These are phyloP conservation scores for Podila clonocystis DNA, from an alignment of 192 early-diverging fungal species.

Conservation along the genomic window DNA sequence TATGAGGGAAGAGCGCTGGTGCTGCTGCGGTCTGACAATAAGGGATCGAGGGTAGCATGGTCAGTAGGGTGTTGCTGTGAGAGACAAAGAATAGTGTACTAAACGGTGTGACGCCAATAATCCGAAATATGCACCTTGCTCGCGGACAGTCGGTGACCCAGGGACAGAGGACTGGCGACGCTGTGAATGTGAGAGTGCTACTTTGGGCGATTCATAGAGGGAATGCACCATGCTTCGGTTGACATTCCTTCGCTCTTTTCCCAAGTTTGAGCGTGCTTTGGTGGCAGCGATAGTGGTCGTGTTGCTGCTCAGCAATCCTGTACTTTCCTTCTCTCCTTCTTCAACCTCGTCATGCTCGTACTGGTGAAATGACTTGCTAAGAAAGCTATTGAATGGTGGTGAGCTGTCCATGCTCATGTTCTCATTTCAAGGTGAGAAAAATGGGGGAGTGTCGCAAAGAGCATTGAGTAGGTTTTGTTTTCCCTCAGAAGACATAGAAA, in stretches of 20 bases:
- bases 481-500: neutral
- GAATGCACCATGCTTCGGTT: slow-evolving; percentile 32
- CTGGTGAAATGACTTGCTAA: neutral
- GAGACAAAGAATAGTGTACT: neutral
- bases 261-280: neutral
- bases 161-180: slow-evolving; percentile 25
- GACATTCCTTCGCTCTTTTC: slow-evolving; percentile 9
- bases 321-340: neutral
- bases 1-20: neutral
- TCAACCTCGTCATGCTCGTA: neutral
- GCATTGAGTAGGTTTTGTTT: neutral
- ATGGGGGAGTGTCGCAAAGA: neutral
- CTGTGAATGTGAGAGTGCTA: neutral
- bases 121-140: too few species aligned
- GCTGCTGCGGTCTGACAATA: neutral
- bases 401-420: neutral
- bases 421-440: neutral
- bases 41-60: neutral
- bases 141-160: slow-evolving; percentile 13
- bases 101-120: neutral
- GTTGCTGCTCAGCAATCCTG: neutral
- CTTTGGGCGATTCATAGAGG: slow-evolving; percentile 28
- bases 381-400: neutral
- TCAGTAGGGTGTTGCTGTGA: too few species aligned
- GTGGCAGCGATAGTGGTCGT: neutral